Evolutionary conservation across 164 flowering plant genomes (phyloP), one percentile per base, ranked within the genome.

Genomic region (Vitis labrusca): DNA sequence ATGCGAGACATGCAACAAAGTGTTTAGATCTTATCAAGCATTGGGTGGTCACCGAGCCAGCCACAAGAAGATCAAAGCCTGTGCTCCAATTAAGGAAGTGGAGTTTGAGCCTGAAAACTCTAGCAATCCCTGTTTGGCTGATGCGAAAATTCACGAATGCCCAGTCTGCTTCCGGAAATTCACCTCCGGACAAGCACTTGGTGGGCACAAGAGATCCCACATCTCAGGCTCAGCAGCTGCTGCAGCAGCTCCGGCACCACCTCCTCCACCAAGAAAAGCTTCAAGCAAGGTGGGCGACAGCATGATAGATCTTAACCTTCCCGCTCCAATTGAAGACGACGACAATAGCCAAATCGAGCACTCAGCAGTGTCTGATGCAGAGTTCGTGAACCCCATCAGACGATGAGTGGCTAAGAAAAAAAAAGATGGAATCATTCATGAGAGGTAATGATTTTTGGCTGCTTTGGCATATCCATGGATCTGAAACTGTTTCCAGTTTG

Each of bases 121-220:
- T 27, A 79, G 55, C 5, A 56, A 57, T 71, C 54, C 69, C 2
- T 44, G 57, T 8, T 23, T n/a, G 65, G 71, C 51, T 10, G 80
- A 78, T 48, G 70, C 59, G 68, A 90, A 75, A 74, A 67, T 80
- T 47, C 93, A 92, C 57, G 82, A 92, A 73, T 94, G 97, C 68
- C 95, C 91, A 0, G 79, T 86, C 64, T 94, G 98, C 74, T 80
- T 76, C 68, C 81, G 88, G 78, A 84, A 86, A 1, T 94, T 94
- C 55, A 60, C 84, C 1, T 86, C 97, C 5, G 97, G 97, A 1
- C 98, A 94, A 74, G 98, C 98, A 0, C 87, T 94, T 2, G 98
- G 98, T 15, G 98, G 98, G 3, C 98, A 94, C 67, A 94, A 94
- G 68, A 80, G 98, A 79, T 82, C 93, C 8, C 98, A 94, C 64